These are phyloP conservation scores for Calonectria multiphialidica DNA, from an alignment of 2,329 filamentous ascomycete species.

Conservation along the genomic window DNA sequence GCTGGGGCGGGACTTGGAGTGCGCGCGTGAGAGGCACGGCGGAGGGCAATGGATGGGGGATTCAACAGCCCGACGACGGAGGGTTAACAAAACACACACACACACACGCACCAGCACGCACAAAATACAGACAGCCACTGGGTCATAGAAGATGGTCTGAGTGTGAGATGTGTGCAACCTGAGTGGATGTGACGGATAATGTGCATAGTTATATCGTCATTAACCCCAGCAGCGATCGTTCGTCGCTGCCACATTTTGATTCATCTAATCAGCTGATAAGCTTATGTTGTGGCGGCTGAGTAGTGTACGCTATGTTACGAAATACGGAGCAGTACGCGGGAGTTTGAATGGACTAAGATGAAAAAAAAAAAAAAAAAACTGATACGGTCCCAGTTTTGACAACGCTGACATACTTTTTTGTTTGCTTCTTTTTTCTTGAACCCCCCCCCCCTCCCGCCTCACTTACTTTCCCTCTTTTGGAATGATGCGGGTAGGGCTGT, in stretches of 20 bases:
- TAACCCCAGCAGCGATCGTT: neutral
- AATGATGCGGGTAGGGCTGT: neutral
- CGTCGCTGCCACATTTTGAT: neutral
- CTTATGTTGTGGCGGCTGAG: neutral
- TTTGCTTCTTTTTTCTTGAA: neutral
- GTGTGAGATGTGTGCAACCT: too few relatives aligned
- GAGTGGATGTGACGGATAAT: neutral
- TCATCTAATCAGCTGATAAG: conserved; percentile 9
- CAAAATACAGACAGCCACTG: neutral
- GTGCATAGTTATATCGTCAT: neutral
- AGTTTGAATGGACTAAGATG: neutral
- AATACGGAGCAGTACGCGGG: neutral
- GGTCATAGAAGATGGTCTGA: neutral
- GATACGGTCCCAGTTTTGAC: too few relatives aligned
- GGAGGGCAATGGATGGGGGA: neutral
- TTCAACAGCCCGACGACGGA: neutral
- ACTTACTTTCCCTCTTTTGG: neutral
- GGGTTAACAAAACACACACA: neutral
- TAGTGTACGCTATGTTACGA: neutral
- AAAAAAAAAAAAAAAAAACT: neutral
- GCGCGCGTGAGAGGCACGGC: neutral
- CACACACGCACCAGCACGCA: neutral
- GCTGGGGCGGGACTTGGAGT: conserved; percentile 1
- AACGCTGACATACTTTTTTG: neutral
- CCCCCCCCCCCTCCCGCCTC: too few relatives aligned